Evolutionary conservation across 2,329 filamentous ascomycete genomes (phyloP), one percentile per base, ranked within the genome.

Genomic region (Exophiala aquamarina): DNA sequence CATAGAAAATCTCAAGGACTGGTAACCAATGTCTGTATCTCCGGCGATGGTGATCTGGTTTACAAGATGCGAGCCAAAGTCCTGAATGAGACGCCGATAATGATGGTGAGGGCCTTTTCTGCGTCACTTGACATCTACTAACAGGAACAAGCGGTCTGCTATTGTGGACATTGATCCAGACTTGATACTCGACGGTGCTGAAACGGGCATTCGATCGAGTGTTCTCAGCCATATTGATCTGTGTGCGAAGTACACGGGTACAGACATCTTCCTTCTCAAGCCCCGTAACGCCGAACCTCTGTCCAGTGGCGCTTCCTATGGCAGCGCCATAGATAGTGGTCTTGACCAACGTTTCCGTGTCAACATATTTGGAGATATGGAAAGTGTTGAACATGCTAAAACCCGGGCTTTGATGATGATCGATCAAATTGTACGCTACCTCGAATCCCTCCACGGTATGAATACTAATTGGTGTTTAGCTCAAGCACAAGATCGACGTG

Each of bases 301-400:
- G 58, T 76, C 87, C 54, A 87, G 87, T 36, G 50, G 40, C 28
- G 44, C 41, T 18, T 89, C 87, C 56, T 83, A 84, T 64, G 81
- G 81, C 21, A 87, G 89, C 62, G 82, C 83, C 29, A 84, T 93
- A 62, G 84, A 93, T 62, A 87, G 87, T 59, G 86, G 89, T 61
- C 74, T 84, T 60, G 91, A 96, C 67, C 88, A 93, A 67, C 83
- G 92, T 59, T 90, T 94, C 75, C 84, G 92, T 64, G 86, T 96
- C 52, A 87, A 89, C 60, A 94, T 98, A 56, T 98, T 93, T 62
- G 92, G 93, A 44, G 93, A 98, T 65, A 86, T 93, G 69, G 83
- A 97, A 71, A 95, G 90, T 58, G 87, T 89, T 20, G 93, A 98
- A 69, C 92, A 97, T 70, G 93, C 93, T 45, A 98, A 98, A 77